Evolutionary conservation across 202 grass and related monocot genomes (phyloP).

Genomic region (Schoenoplectus triqueter): DNA sequence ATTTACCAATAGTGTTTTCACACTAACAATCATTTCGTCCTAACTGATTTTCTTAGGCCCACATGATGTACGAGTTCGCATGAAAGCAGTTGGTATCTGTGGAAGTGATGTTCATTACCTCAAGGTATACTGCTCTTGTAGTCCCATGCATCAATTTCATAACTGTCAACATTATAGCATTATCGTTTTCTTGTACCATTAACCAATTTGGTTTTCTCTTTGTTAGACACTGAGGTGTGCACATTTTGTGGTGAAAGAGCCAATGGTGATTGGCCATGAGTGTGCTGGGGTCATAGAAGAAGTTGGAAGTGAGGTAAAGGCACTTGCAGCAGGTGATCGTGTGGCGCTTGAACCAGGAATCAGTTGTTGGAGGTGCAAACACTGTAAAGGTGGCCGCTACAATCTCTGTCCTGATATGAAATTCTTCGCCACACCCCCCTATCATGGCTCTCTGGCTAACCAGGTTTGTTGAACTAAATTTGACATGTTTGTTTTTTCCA

Average conservation of each 20-base stretch:
- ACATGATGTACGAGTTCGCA: slow-evolving; percentile 73
- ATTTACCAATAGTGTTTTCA: neutral
- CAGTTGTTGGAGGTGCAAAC: slow-evolving; percentile 87
- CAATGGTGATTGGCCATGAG: slow-evolving; percentile 96
- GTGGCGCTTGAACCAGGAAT: slow-evolving; percentile 87
- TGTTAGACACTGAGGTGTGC: slow-evolving; percentile 72
- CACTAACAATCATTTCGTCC: neutral
- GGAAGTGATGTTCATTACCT: slow-evolving; percentile 97
- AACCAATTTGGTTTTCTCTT: neutral
- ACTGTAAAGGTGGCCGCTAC: slow-evolving; percentile 88
- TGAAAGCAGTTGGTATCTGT: slow-evolving; percentile 97
- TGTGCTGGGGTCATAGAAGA: slow-evolving; percentile 87
- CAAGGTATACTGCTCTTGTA: slow-evolving; percentile 50
- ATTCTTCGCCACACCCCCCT: slow-evolving; percentile 78
- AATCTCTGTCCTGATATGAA: slow-evolving; percentile 91
- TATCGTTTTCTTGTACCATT: neutral
- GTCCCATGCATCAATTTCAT: neutral
- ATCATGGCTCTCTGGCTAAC: slow-evolving; percentile 78
- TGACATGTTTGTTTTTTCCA: neutral
- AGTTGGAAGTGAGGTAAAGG: slow-evolving; percentile 59
- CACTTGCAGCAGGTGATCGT: slow-evolving; percentile 61
- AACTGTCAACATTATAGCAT: neutral
- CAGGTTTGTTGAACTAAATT: slow-evolving; percentile 44
- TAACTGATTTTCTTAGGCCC: slow-evolving; percentile 50
- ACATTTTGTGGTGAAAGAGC: slow-evolving; percentile 85